A percentile compares a stretch with the other conserved stretches of the same genome.
Conservation (phyloP, 352 stramenopile genomes). For the Pythium dissotocum region DNA sequence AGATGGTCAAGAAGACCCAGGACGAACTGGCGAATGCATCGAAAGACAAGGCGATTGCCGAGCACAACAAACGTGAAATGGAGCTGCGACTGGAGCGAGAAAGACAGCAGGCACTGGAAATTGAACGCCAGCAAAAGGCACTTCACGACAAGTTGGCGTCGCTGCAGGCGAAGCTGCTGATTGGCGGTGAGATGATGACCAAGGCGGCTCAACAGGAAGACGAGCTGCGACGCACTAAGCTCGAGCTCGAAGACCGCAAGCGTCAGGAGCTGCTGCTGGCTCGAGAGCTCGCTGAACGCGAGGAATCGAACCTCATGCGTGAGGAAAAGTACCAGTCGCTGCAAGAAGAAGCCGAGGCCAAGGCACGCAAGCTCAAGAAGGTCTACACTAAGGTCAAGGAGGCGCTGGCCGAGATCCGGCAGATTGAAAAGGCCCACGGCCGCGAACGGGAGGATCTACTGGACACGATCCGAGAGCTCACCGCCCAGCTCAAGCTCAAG, state of each 20-base stretch:
- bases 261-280: conserved; percentile 85
- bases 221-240: conserved; percentile 90
- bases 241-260: conserved; percentile 92
- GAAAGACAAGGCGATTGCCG: conserved; percentile 84
- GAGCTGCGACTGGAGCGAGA: conserved; percentile 89
- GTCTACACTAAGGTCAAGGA: conserved; percentile 92
- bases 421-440: conserved; percentile 92
- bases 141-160: conserved; percentile 87
- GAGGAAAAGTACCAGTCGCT: conserved; percentile 91
- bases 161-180: conserved; percentile 91
- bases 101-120: conserved; percentile 64
- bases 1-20: conserved; percentile 68
- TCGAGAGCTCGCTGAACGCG: conserved; percentile 91
- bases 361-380: conserved; percentile 97
- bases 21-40: conserved; percentile 64
- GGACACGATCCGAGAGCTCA: conserved; percentile 95
- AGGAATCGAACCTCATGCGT: conserved; percentile 92
- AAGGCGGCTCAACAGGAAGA: conserved; percentile 95
- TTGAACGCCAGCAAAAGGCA: conserved; percentile 70
- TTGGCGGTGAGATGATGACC: conserved; percentile 91
- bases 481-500: conserved; percentile 96
- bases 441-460: conserved; percentile 94
- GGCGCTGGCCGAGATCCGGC: conserved; percentile 90
- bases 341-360: conserved; percentile 94
- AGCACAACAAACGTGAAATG: conserved; percentile 86